Evolutionary conservation across 306 rosid species (phyloP), one percentile per base, ranked within the genome.

Genomic region (Corylus americana): DNA sequence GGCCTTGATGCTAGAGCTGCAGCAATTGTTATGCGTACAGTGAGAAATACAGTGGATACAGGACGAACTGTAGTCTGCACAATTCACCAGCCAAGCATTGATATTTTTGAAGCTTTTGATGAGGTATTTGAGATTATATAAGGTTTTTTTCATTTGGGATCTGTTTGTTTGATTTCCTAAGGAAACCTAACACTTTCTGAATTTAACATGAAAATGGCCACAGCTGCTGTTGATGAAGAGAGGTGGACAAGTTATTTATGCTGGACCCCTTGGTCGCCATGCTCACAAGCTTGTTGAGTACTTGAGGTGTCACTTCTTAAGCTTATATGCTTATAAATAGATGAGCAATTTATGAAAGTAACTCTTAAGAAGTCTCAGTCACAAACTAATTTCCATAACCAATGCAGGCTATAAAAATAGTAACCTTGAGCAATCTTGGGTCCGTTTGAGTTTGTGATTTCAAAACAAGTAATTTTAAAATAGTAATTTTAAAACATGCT

Each of bases 21-120:
- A 25, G 85, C 91, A 59, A 79, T 88, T 44, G 91, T 86, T 8
- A 88, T 88, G 91, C 91, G 89, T 35, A 67, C 88, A 0, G 83
- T 88, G 72, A 83, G 91, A 82, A 88, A 88, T 55, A 88, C 88
- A 17, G 88, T 81, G 10, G 86, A 86, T 71, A 86, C 88, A 11
- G 89, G 91, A 18, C 64, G 89, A 79, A 88, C 91, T 58, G 83
- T 88, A 7, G 89, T 84, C 72, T 88, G 91, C 86, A 86, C 91
- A 75, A 88, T 88, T 86, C 89, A 88, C 82, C 89, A 88, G 80
- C 91, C 91, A 74, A 86, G 89, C 85, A 86, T 86, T 47, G 91
- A 88, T 84, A 79, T 88, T 77, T 88, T 86, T 80, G 89, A 88
- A 79, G 66, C 86, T 71, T 88, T 88, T 44, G 89, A 88, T 68